phyloP scores from a whole-genome alignment of 2,329 filamentous ascomycete genomes.

The Ophiostoma sp. region DNA sequence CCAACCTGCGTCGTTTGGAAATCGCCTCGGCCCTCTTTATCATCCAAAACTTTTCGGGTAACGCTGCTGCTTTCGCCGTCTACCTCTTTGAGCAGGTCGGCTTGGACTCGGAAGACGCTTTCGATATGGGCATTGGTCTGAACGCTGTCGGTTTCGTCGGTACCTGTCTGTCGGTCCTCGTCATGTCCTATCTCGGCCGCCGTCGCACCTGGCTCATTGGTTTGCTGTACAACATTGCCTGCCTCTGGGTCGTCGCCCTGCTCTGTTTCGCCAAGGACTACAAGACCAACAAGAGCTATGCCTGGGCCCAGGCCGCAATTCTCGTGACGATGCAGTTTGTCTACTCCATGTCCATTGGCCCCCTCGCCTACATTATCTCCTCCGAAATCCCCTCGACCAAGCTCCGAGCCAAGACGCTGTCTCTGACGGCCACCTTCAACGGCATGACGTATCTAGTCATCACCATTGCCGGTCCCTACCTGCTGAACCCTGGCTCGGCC shows the following conservation, averaged over 20 bases:
- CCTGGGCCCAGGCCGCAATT: slow-evolving; percentile 17
- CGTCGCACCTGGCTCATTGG: slow-evolving; percentile 21
- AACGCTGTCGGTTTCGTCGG: slow-evolving; percentile 25
- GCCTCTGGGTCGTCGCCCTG: slow-evolving; percentile 23
- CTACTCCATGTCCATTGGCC: slow-evolving; percentile 18
- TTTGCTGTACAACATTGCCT: slow-evolving; percentile 8
- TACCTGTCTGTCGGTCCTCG: slow-evolving; percentile 3
- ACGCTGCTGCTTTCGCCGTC: slow-evolving; percentile 27
- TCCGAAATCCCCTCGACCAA: slow-evolving; percentile 21
- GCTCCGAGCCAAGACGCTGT: slow-evolving; percentile 25
- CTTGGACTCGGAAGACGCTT: slow-evolving; percentile 27
- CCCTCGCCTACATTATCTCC: slow-evolving; percentile 13
- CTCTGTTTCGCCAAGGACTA: slow-evolving; percentile 19
- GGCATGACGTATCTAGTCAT: slow-evolving; percentile 9
- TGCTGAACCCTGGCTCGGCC: slow-evolving; percentile 19
- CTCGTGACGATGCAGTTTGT: slow-evolving; percentile 20
- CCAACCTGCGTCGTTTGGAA: slow-evolving; percentile 43
- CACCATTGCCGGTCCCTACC: slow-evolving; percentile 11
- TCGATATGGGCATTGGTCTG: slow-evolving; percentile 29
- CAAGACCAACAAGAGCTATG: slow-evolving; percentile 16
- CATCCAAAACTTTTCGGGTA: slow-evolving; percentile 30
- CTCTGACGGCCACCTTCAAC: neutral
- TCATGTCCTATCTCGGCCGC: slow-evolving; percentile 22
- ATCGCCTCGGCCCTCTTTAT: slow-evolving; percentile 27
- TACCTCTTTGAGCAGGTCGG: slow-evolving; percentile 32